phyloP scores from a whole-genome alignment of 208 protist species.

The Wallacemonas sp. region DNA sequence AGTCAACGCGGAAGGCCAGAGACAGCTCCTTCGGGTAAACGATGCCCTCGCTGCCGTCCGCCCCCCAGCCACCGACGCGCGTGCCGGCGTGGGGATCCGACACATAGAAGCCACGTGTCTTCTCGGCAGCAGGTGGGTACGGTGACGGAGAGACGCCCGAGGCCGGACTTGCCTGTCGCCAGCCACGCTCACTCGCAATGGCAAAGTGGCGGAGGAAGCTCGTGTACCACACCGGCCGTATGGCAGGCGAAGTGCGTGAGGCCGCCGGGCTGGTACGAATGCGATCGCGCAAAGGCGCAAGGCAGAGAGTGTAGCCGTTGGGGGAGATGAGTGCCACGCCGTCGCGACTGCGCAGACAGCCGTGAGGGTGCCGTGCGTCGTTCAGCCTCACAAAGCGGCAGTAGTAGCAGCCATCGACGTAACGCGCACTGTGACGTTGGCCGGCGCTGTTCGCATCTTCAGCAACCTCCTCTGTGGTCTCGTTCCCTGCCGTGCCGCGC shows the following conservation, averaged over 20 bases:
- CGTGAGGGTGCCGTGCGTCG: neutral
- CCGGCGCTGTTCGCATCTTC: neutral
- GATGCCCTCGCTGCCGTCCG: slow-evolving; percentile 13
- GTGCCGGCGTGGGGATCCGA: too few relatives aligned
- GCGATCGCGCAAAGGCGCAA: neutral
- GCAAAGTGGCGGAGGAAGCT: slow-evolving; percentile 1
- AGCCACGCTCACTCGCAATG: slow-evolving; percentile 5
- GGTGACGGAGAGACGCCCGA: too few relatives aligned
- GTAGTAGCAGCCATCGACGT: neutral
- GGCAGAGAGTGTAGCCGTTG: slow-evolving; percentile 3
- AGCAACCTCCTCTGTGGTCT: neutral
- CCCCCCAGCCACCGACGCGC: neutral
- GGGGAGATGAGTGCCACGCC: slow-evolving; percentile 3
- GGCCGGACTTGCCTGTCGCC: neutral
- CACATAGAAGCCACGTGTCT: neutral
- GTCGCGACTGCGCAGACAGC: neutral
- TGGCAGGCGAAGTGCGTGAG: neutral
- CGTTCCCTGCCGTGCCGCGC: neutral
- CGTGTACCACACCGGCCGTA: neutral
- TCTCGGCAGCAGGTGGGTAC: too few relatives aligned
- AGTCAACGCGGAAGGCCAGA: slow-evolving; percentile 24
- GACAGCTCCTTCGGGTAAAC: slow-evolving; percentile 9
- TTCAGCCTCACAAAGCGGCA: neutral
- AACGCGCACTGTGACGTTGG: neutral
- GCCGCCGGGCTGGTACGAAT: neutral